These are phyloP conservation scores for Tephrocybe sp. DNA, from an alignment of 768 basidiomycete genomes.

Conservation along the genomic window DNA sequence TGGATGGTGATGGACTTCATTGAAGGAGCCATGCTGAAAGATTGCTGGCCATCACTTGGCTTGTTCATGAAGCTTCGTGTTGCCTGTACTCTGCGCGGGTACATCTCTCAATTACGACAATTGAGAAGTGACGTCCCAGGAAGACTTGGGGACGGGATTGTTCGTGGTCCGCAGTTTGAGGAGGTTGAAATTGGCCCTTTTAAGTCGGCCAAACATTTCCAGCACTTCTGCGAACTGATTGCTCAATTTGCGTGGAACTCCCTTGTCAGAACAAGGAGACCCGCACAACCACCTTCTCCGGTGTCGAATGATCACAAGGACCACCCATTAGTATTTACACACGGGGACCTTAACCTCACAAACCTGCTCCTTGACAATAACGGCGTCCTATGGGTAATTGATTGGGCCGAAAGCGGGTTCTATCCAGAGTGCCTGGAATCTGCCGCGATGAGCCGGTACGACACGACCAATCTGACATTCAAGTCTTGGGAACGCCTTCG, in stretches of 20 bases:
- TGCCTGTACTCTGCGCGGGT: conserved; percentile 26
- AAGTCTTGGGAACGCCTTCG: conserved; percentile 1
- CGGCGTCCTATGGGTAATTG: conserved; percentile 30
- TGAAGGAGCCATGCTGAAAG: conserved; percentile 20
- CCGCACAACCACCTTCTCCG: neutral
- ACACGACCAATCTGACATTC: neutral
- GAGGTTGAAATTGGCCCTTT: conserved; percentile 1
- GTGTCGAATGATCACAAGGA: conserved; percentile 4
- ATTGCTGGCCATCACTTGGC: conserved; percentile 24
- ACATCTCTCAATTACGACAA: conserved; percentile 25
- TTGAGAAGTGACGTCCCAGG: conserved; percentile 4
- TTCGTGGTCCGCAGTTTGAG: conserved; percentile 2
- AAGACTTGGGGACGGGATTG: neutral
- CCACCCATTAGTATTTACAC: conserved; percentile 22
- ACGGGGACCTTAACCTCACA: conserved; percentile 25
- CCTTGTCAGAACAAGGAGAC: neutral
- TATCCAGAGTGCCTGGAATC: conserved; percentile 29
- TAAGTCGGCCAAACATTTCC: conserved; percentile 2
- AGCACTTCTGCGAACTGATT: neutral
- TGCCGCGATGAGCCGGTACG: conserved; percentile 8
- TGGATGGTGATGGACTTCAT: conserved; percentile 25
- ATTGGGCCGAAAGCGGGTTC: conserved; percentile 27
- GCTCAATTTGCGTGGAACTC: neutral
- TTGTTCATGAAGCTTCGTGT: conserved; percentile 21
- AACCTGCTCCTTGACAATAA: conserved; percentile 27